Evolutionary conservation across 495 filamentous ascomycete genomes (phyloP).

Genomic region (Penicillium canariense): DNA sequence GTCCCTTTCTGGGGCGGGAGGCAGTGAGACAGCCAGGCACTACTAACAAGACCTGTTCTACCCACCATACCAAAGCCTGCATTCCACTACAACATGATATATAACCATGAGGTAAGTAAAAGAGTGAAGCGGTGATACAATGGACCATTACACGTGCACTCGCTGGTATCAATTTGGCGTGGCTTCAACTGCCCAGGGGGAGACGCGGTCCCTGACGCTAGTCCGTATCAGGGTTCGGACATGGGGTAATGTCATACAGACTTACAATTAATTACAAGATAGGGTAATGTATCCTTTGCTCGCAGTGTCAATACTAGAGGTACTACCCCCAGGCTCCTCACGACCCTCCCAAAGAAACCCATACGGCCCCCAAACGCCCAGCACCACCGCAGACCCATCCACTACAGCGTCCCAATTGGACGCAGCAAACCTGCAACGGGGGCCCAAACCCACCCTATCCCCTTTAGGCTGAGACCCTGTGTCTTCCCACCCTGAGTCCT

Average conservation of each 20-base stretch:
- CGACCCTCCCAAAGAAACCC: not conserved
- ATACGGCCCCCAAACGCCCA: not conserved
- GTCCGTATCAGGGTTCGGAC: constrained; percentile 4
- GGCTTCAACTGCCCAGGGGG: too few relatives aligned
- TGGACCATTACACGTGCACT: not conserved
- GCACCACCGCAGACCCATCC: not conserved
- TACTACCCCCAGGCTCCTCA: too few relatives aligned
- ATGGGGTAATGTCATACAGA: constrained; percentile 7
- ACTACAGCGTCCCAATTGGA: constrained; percentile 19
- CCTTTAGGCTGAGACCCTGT: constrained; percentile 7
- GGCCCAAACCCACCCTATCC: constrained; percentile 8
- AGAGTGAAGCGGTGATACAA: not conserved
- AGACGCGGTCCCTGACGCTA: constrained; percentile 27
- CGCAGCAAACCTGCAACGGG: not conserved
- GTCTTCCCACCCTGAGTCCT: constrained; percentile 14
- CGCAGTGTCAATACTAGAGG: not conserved
- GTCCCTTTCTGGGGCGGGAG: constrained; percentile 7
- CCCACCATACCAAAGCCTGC: not conserved
- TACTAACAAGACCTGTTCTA: not conserved
- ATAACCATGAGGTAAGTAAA: too few relatives aligned
- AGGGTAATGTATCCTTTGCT: not conserved
- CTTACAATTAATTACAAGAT: not conserved
- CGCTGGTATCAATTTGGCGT: not conserved
- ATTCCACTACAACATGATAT: not conserved
- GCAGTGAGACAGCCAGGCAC: not conserved